These are phyloP conservation scores for Quercus robur DNA, from an alignment of 306 rosid species.

Conservation along the genomic window DNA sequence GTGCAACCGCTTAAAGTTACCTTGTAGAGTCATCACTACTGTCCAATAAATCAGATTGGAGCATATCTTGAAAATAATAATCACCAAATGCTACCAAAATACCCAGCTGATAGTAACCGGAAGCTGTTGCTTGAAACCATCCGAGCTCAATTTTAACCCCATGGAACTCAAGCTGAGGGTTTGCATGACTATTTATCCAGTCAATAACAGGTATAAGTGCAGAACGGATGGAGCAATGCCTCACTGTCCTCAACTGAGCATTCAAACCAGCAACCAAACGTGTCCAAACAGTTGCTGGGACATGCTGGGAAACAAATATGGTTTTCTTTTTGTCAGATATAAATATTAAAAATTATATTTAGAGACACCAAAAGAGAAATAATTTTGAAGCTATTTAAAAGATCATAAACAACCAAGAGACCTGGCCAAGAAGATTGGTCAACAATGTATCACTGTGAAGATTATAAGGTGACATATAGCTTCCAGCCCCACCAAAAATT, in stretches of 20 bases:
- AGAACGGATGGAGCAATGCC: constrained; percentile 79
- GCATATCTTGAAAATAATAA: constrained; percentile 55
- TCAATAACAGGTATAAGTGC: constrained; percentile 69
- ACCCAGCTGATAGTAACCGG: constrained; percentile 98
- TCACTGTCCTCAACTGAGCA: constrained; percentile 91
- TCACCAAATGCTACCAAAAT: constrained; percentile 82
- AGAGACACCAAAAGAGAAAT: not conserved
- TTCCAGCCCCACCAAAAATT: constrained; percentile 95
- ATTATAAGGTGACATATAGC: constrained; percentile 94
- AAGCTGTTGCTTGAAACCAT: constrained; percentile 99
- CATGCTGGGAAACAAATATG: constrained; percentile 60
- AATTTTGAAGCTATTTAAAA: not conserved
- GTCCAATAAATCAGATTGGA: constrained; percentile 49
- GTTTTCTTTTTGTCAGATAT: constrained; percentile 12
- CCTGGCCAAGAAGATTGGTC: constrained; percentile 98
- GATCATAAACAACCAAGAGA: constrained; percentile 28
- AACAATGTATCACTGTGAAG: constrained; percentile 83
- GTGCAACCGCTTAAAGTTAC: constrained; percentile 29
- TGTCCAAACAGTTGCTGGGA: constrained; percentile 97
- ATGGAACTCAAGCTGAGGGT: constrained; percentile 96
- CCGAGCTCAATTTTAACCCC: constrained; percentile 89
- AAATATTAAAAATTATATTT: constrained; percentile 11
- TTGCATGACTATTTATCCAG: constrained; percentile 92
- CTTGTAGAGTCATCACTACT: constrained; percentile 48
- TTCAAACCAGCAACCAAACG: constrained; percentile 90